Conservation (phyloP, 169 alveolate species). For the Eimeria maxima region DNA sequence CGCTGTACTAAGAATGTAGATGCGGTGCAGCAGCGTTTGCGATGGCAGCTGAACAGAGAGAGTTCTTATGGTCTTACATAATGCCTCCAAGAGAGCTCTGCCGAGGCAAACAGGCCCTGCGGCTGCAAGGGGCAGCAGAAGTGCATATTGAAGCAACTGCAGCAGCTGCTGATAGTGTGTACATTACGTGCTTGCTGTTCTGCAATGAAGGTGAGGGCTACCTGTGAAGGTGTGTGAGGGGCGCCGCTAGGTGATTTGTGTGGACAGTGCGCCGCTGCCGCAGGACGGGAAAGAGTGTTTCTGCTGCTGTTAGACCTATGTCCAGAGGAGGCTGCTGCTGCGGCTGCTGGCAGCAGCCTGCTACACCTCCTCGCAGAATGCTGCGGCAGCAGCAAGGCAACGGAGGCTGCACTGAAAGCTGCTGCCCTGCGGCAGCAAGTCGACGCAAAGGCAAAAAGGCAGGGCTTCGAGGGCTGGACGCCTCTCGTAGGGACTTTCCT, state of each 20-base stretch:
- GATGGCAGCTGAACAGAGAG: background rate
- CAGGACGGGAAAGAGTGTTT: conserved; percentile 32
- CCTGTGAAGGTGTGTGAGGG: background rate
- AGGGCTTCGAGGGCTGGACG: conserved; percentile 59
- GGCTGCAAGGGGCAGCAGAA: background rate
- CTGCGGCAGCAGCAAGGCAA: conserved; percentile 22
- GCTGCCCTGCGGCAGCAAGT: conserved; percentile 61
- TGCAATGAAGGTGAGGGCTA: background rate
- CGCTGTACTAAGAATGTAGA: background rate
- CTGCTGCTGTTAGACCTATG: conserved; percentile 60
- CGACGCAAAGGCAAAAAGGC: conserved; percentile 32
- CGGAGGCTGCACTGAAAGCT: conserved; percentile 49
- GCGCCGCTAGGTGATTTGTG: conserved; percentile 17
- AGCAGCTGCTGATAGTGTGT: background rate
- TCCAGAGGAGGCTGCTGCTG: conserved; percentile 40
- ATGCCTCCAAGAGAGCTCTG: background rate
- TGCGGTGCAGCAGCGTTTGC: background rate
- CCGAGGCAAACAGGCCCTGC: background rate
- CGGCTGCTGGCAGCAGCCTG: conserved; percentile 57
- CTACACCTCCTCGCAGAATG: conserved; percentile 45
- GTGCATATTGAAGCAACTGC: background rate
- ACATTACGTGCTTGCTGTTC: background rate
- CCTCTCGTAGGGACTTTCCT: conserved; percentile 24
- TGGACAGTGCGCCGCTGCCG: conserved; percentile 76
- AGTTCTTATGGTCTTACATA: background rate